Percentiles rank a stretch among this genome's conserved stretches.
These are phyloP conservation scores for Penstemon barbatus DNA, from an alignment of 257 asterid species.

Conservation along the genomic window DNA sequence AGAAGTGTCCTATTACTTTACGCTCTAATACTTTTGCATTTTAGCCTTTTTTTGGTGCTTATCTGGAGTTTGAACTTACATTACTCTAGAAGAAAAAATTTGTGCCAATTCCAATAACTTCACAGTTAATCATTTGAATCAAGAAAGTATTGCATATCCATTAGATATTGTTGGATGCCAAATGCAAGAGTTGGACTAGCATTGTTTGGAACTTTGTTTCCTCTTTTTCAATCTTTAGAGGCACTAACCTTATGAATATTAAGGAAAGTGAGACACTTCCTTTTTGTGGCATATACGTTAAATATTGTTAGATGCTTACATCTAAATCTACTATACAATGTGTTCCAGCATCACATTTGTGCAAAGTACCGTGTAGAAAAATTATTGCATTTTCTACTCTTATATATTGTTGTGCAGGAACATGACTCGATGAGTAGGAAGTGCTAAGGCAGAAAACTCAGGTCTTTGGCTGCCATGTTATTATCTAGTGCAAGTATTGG, in stretches of 20 bases:
- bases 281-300: constrained; percentile 6
- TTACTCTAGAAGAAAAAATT: background rate
- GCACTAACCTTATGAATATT: background rate
- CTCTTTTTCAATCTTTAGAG: background rate
- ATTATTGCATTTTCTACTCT: background rate
- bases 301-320: constrained; percentile 17
- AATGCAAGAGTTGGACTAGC: too few relatives aligned
- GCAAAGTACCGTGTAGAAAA: background rate
- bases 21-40: constrained; percentile 5
- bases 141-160: background rate
- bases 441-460: background rate
- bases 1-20: constrained; percentile 30
- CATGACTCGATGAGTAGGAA: constrained; percentile 6
- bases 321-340: constrained; percentile 7
- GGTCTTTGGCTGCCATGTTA: constrained; percentile 20
- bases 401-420: constrained; percentile 20
- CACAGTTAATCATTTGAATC: background rate
- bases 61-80: constrained; percentile 14
- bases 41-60: background rate
- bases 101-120: constrained; percentile 1
- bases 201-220: background rate
- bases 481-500: constrained; percentile 15
- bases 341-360: background rate
- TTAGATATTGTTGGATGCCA: background rate
- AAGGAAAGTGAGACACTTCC: background rate